Percentiles rank a stretch among this genome's conserved stretches.
Evolutionary conservation across 768 basidiomycete genomes (phyloP).

Genomic region (Psilocybe subaeruginosa): DNA sequence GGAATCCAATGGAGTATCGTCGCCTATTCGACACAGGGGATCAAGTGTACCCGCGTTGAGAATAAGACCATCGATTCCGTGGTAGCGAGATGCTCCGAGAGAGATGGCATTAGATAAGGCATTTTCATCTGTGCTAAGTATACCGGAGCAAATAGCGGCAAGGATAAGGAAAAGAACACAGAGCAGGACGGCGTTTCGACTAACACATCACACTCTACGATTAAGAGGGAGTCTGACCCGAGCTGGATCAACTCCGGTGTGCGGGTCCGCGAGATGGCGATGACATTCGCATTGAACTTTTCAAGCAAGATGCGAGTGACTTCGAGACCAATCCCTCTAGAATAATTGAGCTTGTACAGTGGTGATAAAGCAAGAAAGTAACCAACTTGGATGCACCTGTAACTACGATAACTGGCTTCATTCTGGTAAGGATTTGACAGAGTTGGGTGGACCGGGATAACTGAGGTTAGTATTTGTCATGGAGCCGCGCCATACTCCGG

Average conservation of each 20-base stretch:
- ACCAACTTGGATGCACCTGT: constrained; percentile 84
- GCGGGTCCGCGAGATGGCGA: constrained; percentile 73
- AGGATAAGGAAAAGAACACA: constrained; percentile 3
- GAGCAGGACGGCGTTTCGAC: constrained; percentile 31
- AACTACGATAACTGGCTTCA: constrained; percentile 68
- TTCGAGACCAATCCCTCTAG: constrained; percentile 77
- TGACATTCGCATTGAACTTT: constrained; percentile 66
- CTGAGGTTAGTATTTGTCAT: constrained; percentile 13
- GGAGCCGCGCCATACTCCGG: constrained; percentile 3
- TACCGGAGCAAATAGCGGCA: constrained; percentile 12
- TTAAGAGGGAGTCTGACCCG: constrained; percentile 46
- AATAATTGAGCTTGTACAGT: constrained; percentile 6
- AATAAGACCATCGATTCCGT: constrained; percentile 74
- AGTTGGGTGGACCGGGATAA: neutral
- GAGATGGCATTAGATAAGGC: constrained; percentile 60
- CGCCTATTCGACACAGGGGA: constrained; percentile 64
- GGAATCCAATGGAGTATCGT: constrained; percentile 49
- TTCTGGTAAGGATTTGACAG: constrained; percentile 10
- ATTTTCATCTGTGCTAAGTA: constrained; percentile 58
- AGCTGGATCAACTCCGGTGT: constrained; percentile 67
- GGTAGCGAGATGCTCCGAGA: constrained; percentile 53
- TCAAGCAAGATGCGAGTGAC: constrained; percentile 67
- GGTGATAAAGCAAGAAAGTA: constrained; percentile 3
- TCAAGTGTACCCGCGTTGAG: constrained; percentile 85
- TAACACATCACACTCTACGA: constrained; percentile 77